Conservation (phyloP, 805 yeast species). For the Nakazawaea ernobii region DNA sequence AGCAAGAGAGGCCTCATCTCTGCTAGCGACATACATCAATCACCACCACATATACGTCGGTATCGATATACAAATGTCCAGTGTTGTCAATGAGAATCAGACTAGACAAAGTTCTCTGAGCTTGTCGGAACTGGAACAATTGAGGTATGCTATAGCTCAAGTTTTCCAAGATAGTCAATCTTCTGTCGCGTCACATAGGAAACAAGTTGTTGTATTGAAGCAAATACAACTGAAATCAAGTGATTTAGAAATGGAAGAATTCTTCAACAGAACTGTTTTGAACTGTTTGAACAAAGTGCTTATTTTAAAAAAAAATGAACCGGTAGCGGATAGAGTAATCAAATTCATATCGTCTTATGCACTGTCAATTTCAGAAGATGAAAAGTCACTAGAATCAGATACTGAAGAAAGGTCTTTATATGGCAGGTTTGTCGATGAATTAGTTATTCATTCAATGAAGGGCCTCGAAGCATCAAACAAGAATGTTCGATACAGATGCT, state of each 20-base stretch:
- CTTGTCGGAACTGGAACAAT: constrained; percentile 27
- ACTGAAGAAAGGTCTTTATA: constrained; percentile 31
- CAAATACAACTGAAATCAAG: constrained; percentile 52
- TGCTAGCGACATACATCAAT: no score
- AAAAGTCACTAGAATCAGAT: constrained; percentile 20
- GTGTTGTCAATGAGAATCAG: neutral
- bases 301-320: constrained; percentile 62
- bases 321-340: constrained; percentile 70
- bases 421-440: constrained; percentile 48
- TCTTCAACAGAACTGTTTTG: constrained; percentile 56
- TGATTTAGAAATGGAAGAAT: constrained; percentile 45
- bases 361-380: constrained; percentile 36
- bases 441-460: constrained; percentile 62
- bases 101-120: neutral
- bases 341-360: constrained; percentile 60
- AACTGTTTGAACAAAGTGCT: constrained; percentile 59
- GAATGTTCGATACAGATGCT: constrained; percentile 73
- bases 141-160: constrained; percentile 48
- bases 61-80: neutral
- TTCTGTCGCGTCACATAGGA: constrained; percentile 70
- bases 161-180: constrained; percentile 78
- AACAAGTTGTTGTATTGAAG: constrained; percentile 59
- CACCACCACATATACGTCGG: no score
- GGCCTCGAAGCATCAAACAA: constrained; percentile 77
- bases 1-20: no score